A percentile compares a stretch with the other conserved stretches of the same genome.
These are phyloP conservation scores for Termitomyces sp. DNA, from an alignment of 768 basidiomycete genomes.

Conservation along the genomic window DNA sequence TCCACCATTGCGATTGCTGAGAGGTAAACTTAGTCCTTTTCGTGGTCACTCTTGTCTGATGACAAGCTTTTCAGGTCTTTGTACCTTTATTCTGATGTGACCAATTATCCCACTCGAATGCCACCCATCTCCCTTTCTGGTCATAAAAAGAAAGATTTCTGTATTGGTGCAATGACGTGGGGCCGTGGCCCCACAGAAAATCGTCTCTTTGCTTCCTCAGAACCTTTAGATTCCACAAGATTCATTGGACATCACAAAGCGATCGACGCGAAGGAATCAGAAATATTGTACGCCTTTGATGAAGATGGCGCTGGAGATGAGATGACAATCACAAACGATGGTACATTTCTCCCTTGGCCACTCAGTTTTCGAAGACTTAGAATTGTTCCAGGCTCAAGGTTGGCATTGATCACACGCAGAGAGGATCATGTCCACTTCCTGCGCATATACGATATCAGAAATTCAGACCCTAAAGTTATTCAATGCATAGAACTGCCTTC, in stretches of 20 bases:
- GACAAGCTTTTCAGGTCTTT: conserved; percentile 6
- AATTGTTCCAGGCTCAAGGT: conserved; percentile 21
- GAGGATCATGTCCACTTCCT: conserved; percentile 29
- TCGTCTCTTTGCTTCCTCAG: conserved; percentile 54
- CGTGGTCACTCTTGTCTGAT: not conserved
- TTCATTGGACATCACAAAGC: conserved; percentile 44
- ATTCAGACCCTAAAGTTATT: conserved; percentile 22
- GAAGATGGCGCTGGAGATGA: conserved; percentile 52
- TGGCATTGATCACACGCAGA: conserved; percentile 32
- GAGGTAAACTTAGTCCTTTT: conserved; percentile 20
- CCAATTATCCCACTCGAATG: not conserved
- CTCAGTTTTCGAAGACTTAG: not conserved
- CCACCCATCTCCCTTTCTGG: conserved; percentile 12
- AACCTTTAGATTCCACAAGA: conserved; percentile 28
- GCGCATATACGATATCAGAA: conserved; percentile 50
- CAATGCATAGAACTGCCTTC: conserved; percentile 29
- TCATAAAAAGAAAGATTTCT: conserved; percentile 17
- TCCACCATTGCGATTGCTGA: conserved; percentile 40
- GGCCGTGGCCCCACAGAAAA: conserved; percentile 35
- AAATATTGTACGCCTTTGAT: conserved; percentile 31
- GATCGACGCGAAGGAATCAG: conserved; percentile 36
- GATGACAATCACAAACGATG: conserved; percentile 40
- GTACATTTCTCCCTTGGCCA: conserved; percentile 22
- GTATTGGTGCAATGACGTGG: conserved; percentile 50
- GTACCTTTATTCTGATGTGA: conserved; percentile 18